Evolutionary conservation across 305 asterid genomes (phyloP), one percentile per base, ranked within the genome.

Genomic region (Solanum aculeatissimum): DNA sequence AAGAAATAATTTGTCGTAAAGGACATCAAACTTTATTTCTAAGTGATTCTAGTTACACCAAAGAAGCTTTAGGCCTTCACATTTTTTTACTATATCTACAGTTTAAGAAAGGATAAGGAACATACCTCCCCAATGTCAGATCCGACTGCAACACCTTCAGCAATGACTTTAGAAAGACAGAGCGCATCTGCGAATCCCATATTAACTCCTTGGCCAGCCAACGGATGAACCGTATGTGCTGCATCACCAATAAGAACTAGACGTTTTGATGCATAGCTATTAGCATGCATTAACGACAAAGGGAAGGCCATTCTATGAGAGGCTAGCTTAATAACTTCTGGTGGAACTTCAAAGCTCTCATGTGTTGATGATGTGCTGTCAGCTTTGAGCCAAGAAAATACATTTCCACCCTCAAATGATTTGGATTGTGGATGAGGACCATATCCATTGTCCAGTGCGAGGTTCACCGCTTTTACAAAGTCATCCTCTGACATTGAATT

Each of bases 181-280:
- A 87, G 75, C 7, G 97, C 98, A 85, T 97, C 99, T 60, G 93
- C 95, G 84, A 95, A 97, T 51, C 99, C 99, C 98, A 97, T 93
- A 89, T 97, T 95, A 75, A 97, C 99, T 86, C 99, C 99, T 89
- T 95, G 99, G 82, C 99, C 99, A 83, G 99, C 99, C 92, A 97
- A 91, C 57, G 99, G 99, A 88, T 95, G 98, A 87, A 97, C 98
- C 7, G 99, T 97, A 54, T 97, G 98, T 25, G 98, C 99, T 8
- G 98, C 99, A 87, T 97, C 99, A 57, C 99, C 99, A 84, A 95
- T 87, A 72, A 97, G 95, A 83, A 42, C 97, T 53, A 88, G 92
- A 18, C 97, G 94, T 82, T 90, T 94, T 1, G 86, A 85, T 19
- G 88, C 94, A 80, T 97, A 97, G 18, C 83, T 49, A 77, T 93